phyloP scores from a whole-genome alignment of 2,329 filamentous ascomycete genomes.

The Fusarium odoratissimum region DNA sequence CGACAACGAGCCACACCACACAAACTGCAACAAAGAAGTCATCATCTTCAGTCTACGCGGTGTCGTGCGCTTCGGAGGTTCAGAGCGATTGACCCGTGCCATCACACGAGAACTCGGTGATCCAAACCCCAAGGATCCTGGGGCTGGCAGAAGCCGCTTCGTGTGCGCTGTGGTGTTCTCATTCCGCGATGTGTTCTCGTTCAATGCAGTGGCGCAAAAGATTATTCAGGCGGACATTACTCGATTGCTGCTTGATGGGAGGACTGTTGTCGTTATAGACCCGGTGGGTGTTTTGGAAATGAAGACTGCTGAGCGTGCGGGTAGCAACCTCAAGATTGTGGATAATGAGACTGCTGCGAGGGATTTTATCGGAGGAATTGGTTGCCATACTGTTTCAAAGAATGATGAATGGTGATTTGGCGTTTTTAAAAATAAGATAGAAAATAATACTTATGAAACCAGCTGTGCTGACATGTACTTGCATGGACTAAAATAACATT shows the following conservation, averaged over 20 bases:
- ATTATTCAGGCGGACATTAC: conserved; percentile 47
- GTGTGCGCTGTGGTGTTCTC: conserved; percentile 50
- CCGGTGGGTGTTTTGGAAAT: conserved; percentile 43
- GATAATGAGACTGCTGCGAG: conserved; percentile 44
- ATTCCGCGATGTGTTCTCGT: conserved; percentile 48
- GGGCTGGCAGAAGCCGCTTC: conserved; percentile 40
- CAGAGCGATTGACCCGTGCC: conserved; percentile 49
- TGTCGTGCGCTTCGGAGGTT: conserved; percentile 50
- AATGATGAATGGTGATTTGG: conserved; percentile 37
- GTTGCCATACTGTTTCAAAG: conserved; percentile 44
- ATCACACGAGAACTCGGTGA: conserved; percentile 45
- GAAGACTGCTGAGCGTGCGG: conserved; percentile 11
- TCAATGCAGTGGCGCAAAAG: conserved; percentile 46
- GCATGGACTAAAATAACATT: no score
- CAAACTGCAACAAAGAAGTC: conserved; percentile 45
- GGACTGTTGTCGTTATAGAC: conserved; percentile 49
- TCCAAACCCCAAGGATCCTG: conserved; percentile 39
- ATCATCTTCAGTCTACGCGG: conserved; percentile 49
- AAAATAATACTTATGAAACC: background rate
- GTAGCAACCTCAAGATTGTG: conserved; percentile 35
- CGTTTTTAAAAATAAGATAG: accelerated
- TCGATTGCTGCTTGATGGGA: conserved; percentile 40
- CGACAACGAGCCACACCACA: conserved; percentile 39
- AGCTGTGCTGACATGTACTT: accelerated
- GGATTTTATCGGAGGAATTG: conserved; percentile 46